A percentile compares a stretch with the other conserved stretches of the same genome.
phyloP scores from a whole-genome alignment of 1,284 basidiomycete species.

The Cutaneotrichosporon spelunceum region DNA sequence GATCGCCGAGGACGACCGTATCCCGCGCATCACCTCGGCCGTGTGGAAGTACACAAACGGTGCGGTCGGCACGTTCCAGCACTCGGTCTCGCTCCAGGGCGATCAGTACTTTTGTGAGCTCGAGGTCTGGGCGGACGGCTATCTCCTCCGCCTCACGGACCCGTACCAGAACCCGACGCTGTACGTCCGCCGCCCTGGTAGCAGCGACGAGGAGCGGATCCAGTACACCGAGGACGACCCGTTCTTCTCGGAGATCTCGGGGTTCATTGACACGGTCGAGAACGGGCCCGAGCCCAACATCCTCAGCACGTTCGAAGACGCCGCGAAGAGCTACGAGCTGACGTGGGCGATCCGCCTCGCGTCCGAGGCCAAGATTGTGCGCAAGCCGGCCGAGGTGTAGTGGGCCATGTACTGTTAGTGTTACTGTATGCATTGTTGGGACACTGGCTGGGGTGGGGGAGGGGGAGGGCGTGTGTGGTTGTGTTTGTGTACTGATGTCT shows the following conservation, averaged over 20 bases:
- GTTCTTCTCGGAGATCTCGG: slow-evolving; percentile 85
- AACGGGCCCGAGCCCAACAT: slow-evolving; percentile 47
- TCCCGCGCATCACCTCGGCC: slow-evolving; percentile 50
- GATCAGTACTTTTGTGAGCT: slow-evolving; percentile 88
- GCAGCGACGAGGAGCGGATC: slow-evolving; percentile 49
- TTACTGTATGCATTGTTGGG: no score
- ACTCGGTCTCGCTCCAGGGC: slow-evolving; percentile 83
- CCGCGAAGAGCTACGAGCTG: slow-evolving; percentile 74
- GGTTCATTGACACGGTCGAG: slow-evolving; percentile 77
- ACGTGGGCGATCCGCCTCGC: slow-evolving; percentile 60
- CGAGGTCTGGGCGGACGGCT: slow-evolving; percentile 79
- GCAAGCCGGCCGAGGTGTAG: background rate
- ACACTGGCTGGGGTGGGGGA: no score
- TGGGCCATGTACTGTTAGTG: background rate
- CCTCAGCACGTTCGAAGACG: slow-evolving; percentile 60
- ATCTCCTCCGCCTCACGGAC: slow-evolving; percentile 68
- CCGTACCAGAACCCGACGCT: slow-evolving; percentile 71
- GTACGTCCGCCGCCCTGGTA: slow-evolving; percentile 73
- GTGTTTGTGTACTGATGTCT: no score
- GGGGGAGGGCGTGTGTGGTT: no score
- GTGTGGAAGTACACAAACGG: slow-evolving; percentile 80
- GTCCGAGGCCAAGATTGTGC: slow-evolving; percentile 4
- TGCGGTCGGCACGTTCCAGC: slow-evolving; percentile 85
- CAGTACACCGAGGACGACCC: slow-evolving; percentile 78
- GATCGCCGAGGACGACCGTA: slow-evolving; percentile 50